Evolutionary conservation across 441 rosid species (phyloP).

Genomic region (Populus trichocarpa): DNA sequence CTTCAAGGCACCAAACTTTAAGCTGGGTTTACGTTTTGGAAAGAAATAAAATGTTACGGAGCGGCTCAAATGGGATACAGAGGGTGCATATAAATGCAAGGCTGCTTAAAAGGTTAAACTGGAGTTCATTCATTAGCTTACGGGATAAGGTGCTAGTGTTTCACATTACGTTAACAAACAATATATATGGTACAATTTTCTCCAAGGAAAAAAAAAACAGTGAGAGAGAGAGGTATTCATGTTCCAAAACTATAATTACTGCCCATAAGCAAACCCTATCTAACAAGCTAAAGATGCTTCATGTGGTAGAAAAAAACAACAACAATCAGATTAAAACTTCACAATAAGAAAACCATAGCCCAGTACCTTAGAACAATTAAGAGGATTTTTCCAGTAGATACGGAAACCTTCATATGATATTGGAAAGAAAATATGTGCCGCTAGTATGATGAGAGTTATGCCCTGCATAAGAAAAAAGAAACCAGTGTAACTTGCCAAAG

Average conservation of each 20-base stretch:
- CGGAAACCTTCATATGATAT: conserved; percentile 73
- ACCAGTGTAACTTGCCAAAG: neutral
- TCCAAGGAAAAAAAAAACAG: neutral
- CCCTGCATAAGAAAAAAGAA: conserved; percentile 48
- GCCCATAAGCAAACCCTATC: neutral
- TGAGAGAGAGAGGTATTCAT: neutral
- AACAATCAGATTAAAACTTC: conserved; percentile 4
- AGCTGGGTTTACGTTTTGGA: neutral
- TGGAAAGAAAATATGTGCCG: conserved; percentile 66
- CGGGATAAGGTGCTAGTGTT: neutral
- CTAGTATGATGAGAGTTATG: conserved; percentile 56
- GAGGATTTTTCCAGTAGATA: conserved; percentile 59
- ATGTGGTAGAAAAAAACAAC: neutral
- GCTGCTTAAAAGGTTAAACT: neutral
- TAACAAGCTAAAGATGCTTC: neutral
- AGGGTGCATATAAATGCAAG: neutral
- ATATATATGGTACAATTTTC: neutral
- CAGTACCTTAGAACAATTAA: conserved; percentile 66
- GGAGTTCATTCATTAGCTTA: neutral
- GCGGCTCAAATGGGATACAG: neutral
- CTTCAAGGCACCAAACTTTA: neutral
- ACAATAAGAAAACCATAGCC: conserved; percentile 3
- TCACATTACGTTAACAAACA: neutral
- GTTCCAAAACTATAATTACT: neutral
- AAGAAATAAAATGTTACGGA: neutral